Evolutionary conservation across 805 yeast species (phyloP), one percentile per base, ranked within the genome.

Genomic region (Nakazawaea molendinolei): DNA sequence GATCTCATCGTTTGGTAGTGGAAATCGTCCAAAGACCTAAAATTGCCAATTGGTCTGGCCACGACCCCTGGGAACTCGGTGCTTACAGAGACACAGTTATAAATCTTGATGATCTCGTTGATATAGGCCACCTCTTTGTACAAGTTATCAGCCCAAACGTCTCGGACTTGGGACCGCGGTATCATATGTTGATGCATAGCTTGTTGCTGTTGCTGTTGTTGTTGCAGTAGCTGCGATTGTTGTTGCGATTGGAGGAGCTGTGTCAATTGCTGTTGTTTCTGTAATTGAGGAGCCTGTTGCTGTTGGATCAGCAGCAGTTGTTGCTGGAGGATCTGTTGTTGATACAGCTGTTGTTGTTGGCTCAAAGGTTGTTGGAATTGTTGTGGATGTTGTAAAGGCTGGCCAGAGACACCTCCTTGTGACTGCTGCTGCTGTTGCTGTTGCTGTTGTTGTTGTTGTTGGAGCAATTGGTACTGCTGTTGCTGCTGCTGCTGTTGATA

Each of bases 21-120:
- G 58, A 87, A 92, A 56, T 92, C 97, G 17, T 82, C 71, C 12
- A 92, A 84, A 2, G 92, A 78, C 49, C 86, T 76, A 60, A 92
- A 92, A 14, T 85, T 76, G 14, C 98, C 98, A 42, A 92, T 84
- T 12, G 98, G 98, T 49, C 98, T 74, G 3, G 95, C 95, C 19
- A 90, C 81, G 16, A 94, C 85, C 0, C 98, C 98, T 0, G 96
- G 96, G 53, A 92, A 87, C 56, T 92, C 97, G 31, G 94, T 87
- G 48, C 87, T 89, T 40, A 87, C 72, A 3, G 85, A 71, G 18
- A 82, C 71, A 46, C 68, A 65, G 38, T 76, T 71, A 48, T 71
- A 78, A 40, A 70, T 71, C 36, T 65, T 71, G 28, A 78, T 65
- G 21, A 81, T 63, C 35, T 70, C 68, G 43, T 87, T 67, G 34